Evolutionary conservation across 441 rosid genomes (phyloP).

Genomic region (Gossypium schwendimanii): DNA sequence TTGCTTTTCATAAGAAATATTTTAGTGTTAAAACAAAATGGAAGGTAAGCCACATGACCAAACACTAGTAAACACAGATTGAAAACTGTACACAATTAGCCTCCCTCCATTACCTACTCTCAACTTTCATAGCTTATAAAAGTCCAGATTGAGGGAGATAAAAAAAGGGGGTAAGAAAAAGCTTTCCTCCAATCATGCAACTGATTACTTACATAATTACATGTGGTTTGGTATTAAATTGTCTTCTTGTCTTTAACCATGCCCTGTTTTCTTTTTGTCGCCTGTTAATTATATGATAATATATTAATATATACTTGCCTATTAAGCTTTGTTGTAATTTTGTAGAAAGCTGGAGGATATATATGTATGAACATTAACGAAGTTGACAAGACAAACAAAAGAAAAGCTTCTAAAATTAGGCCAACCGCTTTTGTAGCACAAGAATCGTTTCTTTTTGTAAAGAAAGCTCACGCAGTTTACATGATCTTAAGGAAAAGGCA

Average conservation of each 20-base stretch:
- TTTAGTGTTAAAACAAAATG: neutral
- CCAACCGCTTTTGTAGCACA: neutral
- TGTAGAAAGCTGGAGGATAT: conserved; percentile 9
- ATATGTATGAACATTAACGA: neutral
- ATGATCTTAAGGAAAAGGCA: conserved; percentile 3
- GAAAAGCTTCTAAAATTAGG: neutral
- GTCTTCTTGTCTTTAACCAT: conserved; percentile 12
- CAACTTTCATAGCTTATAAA: neutral
- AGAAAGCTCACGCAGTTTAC: neutral
- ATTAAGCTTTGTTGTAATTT: neutral
- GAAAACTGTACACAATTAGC: neutral
- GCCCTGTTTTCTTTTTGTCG: conserved; percentile 20
- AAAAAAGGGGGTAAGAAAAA: neutral
- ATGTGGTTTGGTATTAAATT: conserved; percentile 4
- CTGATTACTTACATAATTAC: neutral
- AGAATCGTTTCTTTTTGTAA: neutral
- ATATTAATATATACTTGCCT: neutral
- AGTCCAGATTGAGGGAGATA: neutral
- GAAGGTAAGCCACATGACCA: neutral
- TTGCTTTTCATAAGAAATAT: neutral
- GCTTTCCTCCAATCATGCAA: conserved; percentile 14
- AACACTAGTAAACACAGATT: neutral
- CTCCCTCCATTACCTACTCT: neutral
- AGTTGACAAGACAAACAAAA: neutral
- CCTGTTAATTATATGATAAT: neutral